These are phyloP conservation scores for Tubosaeta brunneosetosa DNA, from an alignment of 768 basidiomycete species.

Conservation along the genomic window DNA sequence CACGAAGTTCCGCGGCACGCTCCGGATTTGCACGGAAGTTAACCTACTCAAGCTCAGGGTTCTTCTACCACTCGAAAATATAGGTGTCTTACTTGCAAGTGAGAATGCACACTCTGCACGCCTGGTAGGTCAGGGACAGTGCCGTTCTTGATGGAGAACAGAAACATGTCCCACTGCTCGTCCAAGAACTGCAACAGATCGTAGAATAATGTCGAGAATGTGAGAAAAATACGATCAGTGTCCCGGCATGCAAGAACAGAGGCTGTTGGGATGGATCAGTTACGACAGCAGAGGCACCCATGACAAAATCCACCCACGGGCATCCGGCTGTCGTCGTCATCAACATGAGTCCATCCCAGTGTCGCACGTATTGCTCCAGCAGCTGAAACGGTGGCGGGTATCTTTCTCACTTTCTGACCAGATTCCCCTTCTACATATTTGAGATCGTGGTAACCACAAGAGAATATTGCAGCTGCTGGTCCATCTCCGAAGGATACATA, in stretches of 20 bases:
- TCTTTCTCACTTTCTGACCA: background rate
- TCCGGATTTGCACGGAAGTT: background rate
- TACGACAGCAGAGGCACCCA: too few relatives aligned
- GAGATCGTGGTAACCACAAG: background rate
- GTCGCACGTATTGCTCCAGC: background rate
- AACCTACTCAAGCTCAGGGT: background rate
- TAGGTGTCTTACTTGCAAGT: slow-evolving; percentile 8
- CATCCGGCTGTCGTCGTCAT: slow-evolving; percentile 1
- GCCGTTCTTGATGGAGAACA: slow-evolving; percentile 4
- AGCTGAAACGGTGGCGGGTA: background rate
- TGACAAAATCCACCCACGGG: slow-evolving; percentile 1
- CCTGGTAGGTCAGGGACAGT: slow-evolving; percentile 6
- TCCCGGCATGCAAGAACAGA: background rate
- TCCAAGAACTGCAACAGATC: background rate
- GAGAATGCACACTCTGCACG: background rate
- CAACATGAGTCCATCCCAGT: slow-evolving; percentile 1
- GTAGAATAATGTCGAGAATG: slow-evolving; percentile 1
- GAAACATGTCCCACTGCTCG: slow-evolving; percentile 2
- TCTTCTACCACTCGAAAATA: background rate
- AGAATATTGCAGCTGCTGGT: background rate
- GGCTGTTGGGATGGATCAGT: background rate
- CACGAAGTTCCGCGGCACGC: slow-evolving; percentile 1
- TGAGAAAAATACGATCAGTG: background rate
- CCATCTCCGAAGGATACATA: background rate
- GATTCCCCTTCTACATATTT: background rate